phyloP scores from a whole-genome alignment of 2,329 filamentous ascomycete species.

The Cryphonectria parasitica region DNA sequence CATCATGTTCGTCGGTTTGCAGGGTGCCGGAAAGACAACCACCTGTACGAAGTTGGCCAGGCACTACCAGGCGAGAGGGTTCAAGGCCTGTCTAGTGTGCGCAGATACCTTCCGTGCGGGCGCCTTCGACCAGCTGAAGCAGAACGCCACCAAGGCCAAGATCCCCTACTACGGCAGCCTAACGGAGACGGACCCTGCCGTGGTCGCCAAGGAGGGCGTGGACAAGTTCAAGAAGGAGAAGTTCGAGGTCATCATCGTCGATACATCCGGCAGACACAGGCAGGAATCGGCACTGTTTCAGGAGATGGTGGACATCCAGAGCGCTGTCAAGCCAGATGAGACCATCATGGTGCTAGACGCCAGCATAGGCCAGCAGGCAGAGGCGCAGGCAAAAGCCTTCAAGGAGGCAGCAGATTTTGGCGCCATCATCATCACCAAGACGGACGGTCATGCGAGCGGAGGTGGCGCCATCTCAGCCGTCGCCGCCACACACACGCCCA shows the following conservation, averaged over 20 bases:
- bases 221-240: conserved; percentile 99
- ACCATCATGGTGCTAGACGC: conserved; percentile 98
- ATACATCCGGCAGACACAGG: conserved; percentile 92
- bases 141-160: conserved; percentile 98
- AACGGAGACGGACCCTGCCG: conserved; percentile 93
- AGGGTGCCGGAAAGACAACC: conserved; percentile 97
- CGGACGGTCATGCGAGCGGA: conserved; percentile 91
- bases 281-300: conserved; percentile 95
- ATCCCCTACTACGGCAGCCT: conserved; percentile 98
- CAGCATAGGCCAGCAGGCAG: conserved; percentile 94
- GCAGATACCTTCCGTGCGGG: conserved; percentile 98
- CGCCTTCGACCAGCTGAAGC: conserved; percentile 97
- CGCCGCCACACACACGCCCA: conserved; percentile 92
- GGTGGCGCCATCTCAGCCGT: conserved; percentile 98
- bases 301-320: conserved; percentile 97
- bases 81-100: conserved; percentile 92
- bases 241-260: conserved; percentile 98
- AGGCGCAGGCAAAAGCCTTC: conserved; percentile 93
- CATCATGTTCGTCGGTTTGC: conserved; percentile 99
- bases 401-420: conserved; percentile 97
- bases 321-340: conserved; percentile 87
- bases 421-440: conserved; percentile 99
- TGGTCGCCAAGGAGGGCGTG: conserved; percentile 92
- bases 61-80: conserved; percentile 92
- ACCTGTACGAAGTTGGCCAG: conserved; percentile 96